These are phyloP conservation scores for Leccinellum luteum DNA, from an alignment of 768 basidiomycete species.

Conservation along the genomic window DNA sequence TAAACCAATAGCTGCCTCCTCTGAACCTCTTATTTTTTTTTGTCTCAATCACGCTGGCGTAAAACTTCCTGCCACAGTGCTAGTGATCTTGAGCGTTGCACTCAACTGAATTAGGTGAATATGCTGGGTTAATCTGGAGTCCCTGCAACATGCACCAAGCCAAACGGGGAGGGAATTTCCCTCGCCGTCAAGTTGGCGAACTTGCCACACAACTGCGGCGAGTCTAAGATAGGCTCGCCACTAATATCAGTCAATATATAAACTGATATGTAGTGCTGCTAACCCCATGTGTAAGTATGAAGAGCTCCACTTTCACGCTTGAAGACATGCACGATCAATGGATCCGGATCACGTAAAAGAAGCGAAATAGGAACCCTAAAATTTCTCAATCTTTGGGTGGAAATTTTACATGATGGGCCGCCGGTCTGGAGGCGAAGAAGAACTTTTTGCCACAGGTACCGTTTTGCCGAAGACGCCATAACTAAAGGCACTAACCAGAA, in stretches of 20 bases:
- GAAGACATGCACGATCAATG: no score
- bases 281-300: no score
- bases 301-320: no score
- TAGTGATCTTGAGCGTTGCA: no score
- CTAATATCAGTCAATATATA: no score
- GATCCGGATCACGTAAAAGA: background rate
- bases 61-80: no score
- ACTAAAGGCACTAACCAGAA: background rate
- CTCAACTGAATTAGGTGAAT: no score
- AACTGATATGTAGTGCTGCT: no score
- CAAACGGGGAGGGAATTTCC: background rate
- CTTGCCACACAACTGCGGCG: background rate
- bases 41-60: no score
- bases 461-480: background rate
- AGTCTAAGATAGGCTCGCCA: no score
- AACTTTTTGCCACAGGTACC: background rate
- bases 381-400: background rate
- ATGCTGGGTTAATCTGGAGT: no score
- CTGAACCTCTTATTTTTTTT: background rate
- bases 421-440: background rate
- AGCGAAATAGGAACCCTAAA: background rate
- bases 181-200: background rate
- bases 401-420: background rate
- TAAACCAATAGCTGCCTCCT: background rate
- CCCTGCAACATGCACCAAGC: background rate